phyloP scores from a whole-genome alignment of 306 rosid species.

The Begonia masoniana region DNA sequence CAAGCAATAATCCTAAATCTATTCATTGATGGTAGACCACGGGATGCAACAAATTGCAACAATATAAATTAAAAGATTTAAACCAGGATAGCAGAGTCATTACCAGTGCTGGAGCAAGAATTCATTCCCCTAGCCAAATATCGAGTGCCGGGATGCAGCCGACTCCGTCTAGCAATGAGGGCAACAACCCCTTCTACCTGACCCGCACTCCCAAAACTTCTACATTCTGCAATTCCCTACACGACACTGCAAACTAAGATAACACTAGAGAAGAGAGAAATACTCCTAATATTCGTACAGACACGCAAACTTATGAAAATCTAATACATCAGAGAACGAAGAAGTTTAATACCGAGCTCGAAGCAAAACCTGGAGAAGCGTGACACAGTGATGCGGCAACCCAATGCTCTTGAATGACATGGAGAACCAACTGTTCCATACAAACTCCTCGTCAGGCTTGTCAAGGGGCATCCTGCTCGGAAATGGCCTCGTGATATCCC shows the following conservation, averaged over 20 bases:
- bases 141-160: slow-evolving; percentile 97
- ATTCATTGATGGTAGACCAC: no score
- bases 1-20: no score
- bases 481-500: slow-evolving; percentile 77
- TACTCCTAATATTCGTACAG: slow-evolving; percentile 7
- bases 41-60: no score
- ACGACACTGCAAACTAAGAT: slow-evolving; percentile 54
- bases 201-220: slow-evolving; percentile 88
- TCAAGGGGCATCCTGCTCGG: slow-evolving; percentile 50
- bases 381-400: slow-evolving; percentile 64
- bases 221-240: slow-evolving; percentile 98
- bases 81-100: slow-evolving; percentile 8
- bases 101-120: slow-evolving; percentile 96
- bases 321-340: background rate
- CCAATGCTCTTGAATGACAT: slow-evolving; percentile 65
- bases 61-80: background rate
- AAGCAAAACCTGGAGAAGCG: slow-evolving; percentile 88
- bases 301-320: slow-evolving; percentile 6
- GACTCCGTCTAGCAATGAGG: slow-evolving; percentile 87
- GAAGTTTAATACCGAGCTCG: slow-evolving; percentile 12
- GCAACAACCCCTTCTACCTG: slow-evolving; percentile 83
- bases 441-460: slow-evolving; percentile 81
- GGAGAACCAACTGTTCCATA: slow-evolving; percentile 90
- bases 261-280: slow-evolving; percentile 9
- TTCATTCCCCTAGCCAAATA: slow-evolving; percentile 95